Evolutionary conservation across 345 rosid genomes (phyloP).

Genomic region (Lumnitzera racemosa): DNA sequence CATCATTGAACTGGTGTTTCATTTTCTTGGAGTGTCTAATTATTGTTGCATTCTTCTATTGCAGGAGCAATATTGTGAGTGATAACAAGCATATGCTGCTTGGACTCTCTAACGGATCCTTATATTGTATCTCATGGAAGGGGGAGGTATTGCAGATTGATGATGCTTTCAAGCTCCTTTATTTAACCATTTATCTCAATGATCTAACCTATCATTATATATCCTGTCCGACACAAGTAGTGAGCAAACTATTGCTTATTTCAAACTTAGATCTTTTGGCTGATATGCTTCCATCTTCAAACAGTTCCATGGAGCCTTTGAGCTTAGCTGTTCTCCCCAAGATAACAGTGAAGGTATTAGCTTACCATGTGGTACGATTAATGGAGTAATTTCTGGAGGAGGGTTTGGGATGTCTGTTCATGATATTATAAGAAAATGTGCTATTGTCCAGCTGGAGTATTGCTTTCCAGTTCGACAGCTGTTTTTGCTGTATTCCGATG

Average conservation of each 20-base stretch:
- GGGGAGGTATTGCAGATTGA: constrained; percentile 66
- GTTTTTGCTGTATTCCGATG: constrained; percentile 66
- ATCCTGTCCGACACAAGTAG: not conserved
- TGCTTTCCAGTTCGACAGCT: constrained; percentile 62
- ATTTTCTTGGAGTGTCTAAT: too few species aligned
- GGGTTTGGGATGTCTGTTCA: constrained; percentile 25
- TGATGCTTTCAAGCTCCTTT: not conserved
- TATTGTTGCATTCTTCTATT: constrained; percentile 2
- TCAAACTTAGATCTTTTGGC: constrained; percentile 9
- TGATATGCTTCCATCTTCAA: too few species aligned
- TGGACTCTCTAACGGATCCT: constrained; percentile 85
- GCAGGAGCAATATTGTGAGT: constrained; percentile 87
- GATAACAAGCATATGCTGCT: constrained; percentile 67
- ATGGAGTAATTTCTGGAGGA: constrained; percentile 47
- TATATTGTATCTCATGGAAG: constrained; percentile 87
- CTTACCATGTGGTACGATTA: constrained; percentile 31
- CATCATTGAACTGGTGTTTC: too few species aligned
- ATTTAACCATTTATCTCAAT: not conserved
- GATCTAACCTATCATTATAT: not conserved
- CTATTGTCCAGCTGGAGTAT: constrained; percentile 64
- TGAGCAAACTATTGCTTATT: too few species aligned
- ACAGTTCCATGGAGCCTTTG: constrained; percentile 81
- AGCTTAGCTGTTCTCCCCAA: constrained; percentile 27
- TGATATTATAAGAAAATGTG: constrained; percentile 28
- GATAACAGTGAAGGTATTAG: constrained; percentile 28